Evolutionary conservation across 345 rosid species (phyloP).

Genomic region (Tarenaya hassleriana): DNA sequence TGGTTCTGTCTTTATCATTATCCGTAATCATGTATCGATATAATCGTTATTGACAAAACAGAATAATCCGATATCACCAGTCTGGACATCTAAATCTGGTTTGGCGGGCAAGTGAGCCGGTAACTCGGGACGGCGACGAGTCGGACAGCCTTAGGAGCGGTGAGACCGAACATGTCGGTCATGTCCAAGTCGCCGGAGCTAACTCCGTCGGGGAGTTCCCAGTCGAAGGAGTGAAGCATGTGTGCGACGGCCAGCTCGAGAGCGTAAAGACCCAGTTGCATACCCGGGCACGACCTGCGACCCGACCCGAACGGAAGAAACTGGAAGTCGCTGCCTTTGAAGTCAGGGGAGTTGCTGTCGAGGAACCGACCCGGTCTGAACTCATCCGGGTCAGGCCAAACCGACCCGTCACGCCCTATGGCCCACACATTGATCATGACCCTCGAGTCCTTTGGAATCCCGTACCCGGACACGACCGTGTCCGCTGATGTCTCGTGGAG

Average conservation of each 20-base stretch:
- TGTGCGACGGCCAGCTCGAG: slow-evolving; percentile 53
- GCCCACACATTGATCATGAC: slow-evolving; percentile 57
- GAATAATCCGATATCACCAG: no score
- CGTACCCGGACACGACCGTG: slow-evolving; percentile 41
- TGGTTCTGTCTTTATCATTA: no score
- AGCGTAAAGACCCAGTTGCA: slow-evolving; percentile 59
- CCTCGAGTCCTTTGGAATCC: slow-evolving; percentile 43
- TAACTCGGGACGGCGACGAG: slow-evolving; percentile 49
- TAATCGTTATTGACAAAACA: no score
- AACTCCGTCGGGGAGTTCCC: slow-evolving; percentile 60
- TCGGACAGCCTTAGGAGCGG: slow-evolving; percentile 49
- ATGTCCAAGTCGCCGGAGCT: slow-evolving; percentile 50
- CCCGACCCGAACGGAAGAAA: slow-evolving; percentile 71
- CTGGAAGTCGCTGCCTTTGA: slow-evolving; percentile 48
- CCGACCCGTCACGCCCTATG: slow-evolving; percentile 41
- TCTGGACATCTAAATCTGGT: no score
- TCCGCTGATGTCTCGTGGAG: slow-evolving; percentile 52
- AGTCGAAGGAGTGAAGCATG: slow-evolving; percentile 60
- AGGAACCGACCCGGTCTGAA: slow-evolving; percentile 55
- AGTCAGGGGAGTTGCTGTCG: slow-evolving; percentile 39
- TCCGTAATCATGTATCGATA: no score
- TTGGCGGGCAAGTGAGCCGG: slow-evolving; percentile 33
- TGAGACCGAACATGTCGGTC: slow-evolving; percentile 56
- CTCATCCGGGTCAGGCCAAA: slow-evolving; percentile 52
- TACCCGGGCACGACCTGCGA: slow-evolving; percentile 74